Evolutionary conservation across 2,329 filamentous ascomycete species (phyloP).

Genomic region (Cadophora sp.): DNA sequence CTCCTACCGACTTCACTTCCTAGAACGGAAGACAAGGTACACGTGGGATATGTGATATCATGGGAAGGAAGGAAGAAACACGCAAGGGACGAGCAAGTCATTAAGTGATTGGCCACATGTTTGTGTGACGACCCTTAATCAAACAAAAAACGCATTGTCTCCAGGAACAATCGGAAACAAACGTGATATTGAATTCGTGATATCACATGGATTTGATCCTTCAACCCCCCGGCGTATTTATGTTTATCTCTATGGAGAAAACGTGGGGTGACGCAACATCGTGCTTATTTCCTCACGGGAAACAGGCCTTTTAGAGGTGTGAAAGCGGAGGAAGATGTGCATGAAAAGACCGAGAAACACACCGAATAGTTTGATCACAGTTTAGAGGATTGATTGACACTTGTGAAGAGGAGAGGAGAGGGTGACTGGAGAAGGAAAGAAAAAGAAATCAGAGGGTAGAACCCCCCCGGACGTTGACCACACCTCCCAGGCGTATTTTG

Average conservation of each 20-base stretch:
- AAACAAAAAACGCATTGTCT: neutral
- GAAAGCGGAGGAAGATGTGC: neutral
- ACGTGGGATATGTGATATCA: neutral
- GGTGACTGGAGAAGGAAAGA: neutral
- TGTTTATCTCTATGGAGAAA: neutral
- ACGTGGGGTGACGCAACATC: conserved; percentile 6
- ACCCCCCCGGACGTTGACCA: too few species aligned
- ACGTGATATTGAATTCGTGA: neutral
- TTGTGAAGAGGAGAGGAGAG: neutral
- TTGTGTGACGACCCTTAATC: neutral
- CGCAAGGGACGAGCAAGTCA: too few species aligned
- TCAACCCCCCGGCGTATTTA: neutral
- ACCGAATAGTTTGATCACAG: neutral
- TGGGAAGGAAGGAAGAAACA: too few species aligned
- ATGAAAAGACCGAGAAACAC: neutral
- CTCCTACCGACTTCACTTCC: neutral
- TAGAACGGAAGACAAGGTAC: neutral
- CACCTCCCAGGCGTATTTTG: neutral
- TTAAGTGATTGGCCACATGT: neutral
- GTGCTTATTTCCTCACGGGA: neutral
- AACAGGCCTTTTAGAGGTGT: neutral
- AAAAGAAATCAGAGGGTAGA: neutral
- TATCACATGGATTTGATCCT: conserved; percentile 1
- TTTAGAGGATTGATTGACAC: neutral
- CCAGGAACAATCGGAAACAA: neutral